These are phyloP conservation scores for Kazachstania africana DNA, from an alignment of 805 yeast genomes.

Conservation along the genomic window DNA sequence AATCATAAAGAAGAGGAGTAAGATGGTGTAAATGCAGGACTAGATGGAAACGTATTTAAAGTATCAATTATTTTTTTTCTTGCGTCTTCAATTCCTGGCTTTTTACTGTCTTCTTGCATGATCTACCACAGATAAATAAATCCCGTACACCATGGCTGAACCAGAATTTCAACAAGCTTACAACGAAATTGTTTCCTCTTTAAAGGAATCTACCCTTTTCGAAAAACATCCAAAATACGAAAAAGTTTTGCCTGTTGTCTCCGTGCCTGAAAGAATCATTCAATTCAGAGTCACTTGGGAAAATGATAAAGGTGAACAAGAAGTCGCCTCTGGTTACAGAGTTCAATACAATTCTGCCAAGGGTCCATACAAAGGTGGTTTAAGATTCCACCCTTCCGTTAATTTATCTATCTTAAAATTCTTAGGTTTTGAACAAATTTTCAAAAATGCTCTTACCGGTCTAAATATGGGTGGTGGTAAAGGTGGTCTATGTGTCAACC, in stretches of 20 bases:
- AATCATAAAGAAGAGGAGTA: no score
- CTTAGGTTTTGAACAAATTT: conserved; percentile 95
- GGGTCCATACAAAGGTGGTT: conserved; percentile 99
- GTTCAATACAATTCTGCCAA: conserved; percentile 97
- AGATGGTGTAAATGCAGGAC: no score
- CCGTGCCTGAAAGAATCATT: conserved; percentile 90
- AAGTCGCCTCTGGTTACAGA: conserved; percentile 95
- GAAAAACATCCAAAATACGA: conserved; percentile 80
- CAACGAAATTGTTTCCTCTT: conserved; percentile 80
- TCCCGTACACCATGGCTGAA: conserved; percentile 32
- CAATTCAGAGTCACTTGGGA: conserved; percentile 98
- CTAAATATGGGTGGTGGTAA: conserved; percentile 98
- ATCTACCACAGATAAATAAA: no score
- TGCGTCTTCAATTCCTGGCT: no score
- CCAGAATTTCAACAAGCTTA: conserved; percentile 99
- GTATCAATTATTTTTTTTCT: no score
- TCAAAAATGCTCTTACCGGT: conserved; percentile 96
- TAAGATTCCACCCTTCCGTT: conserved; percentile 95
- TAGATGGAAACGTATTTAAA: no score
- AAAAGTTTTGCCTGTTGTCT: conserved; percentile 77
- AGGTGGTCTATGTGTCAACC: conserved; percentile 98
- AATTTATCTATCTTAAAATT: conserved; percentile 91
- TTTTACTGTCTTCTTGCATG: no score
- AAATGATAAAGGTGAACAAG: conserved; percentile 81
- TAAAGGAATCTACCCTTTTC: conserved; percentile 86